Conservation (phyloP, 352 stramenopile genomes). For the Globisporangium heterothallicum region DNA sequence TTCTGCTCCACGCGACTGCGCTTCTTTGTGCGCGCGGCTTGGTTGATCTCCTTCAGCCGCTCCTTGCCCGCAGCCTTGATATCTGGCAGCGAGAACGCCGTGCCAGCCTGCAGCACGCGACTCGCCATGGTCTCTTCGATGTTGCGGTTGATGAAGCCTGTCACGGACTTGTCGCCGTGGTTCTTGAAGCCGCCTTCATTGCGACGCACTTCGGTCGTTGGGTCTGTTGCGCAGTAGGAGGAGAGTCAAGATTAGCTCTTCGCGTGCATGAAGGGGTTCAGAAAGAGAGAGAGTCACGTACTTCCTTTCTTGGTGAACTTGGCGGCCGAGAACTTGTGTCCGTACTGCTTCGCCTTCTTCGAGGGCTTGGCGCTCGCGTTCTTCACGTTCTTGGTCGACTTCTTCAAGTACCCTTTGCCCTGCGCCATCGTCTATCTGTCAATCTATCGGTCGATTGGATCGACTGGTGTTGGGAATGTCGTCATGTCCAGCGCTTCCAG, state of each 20-base stretch:
- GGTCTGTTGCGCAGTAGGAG: conserved; percentile 32
- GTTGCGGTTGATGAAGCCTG: conserved; percentile 83
- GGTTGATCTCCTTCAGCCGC: conserved; percentile 83
- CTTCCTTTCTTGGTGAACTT: conserved; percentile 88
- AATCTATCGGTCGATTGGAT: background rate
- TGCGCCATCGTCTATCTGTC: conserved; percentile 55
- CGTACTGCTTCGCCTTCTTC: conserved; percentile 70
- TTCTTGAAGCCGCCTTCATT: conserved; percentile 71
- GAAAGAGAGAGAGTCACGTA: conserved; percentile 29
- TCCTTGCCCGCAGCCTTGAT: conserved; percentile 74
- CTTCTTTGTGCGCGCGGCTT: conserved; percentile 77
- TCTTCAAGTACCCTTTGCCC: conserved; percentile 78
- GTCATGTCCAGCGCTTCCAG: background rate
- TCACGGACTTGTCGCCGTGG: conserved; percentile 68
- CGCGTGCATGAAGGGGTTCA: background rate
- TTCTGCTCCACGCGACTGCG: conserved; percentile 83
- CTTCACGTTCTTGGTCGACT: conserved; percentile 69
- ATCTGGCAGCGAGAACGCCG: conserved; percentile 50
- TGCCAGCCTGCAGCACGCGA: conserved; percentile 69
- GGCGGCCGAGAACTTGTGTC: conserved; percentile 72
- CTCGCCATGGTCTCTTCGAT: conserved; percentile 85
- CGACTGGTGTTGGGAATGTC: no score
- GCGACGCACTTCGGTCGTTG: conserved; percentile 75
- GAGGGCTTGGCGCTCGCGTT: conserved; percentile 58
- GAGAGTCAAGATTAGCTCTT: background rate